Percentiles rank a stretch among this genome's conserved stretches.
phyloP scores from a whole-genome alignment of 169 alveolate genomes.

The Eimeria necatrix region DNA sequence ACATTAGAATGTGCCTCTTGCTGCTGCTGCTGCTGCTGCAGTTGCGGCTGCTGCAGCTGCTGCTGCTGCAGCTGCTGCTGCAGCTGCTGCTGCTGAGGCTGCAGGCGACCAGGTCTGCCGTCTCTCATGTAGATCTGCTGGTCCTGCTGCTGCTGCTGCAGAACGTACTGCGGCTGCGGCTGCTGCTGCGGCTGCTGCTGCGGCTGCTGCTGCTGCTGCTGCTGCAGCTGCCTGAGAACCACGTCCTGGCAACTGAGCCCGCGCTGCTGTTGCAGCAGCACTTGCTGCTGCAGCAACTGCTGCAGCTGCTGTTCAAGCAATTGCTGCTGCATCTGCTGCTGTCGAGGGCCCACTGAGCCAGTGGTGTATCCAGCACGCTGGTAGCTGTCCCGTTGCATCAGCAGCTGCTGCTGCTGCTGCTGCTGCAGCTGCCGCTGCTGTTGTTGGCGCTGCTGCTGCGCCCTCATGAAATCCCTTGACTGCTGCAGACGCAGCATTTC shows the following conservation, averaged over 20 bases:
- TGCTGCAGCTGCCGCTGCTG: not conserved
- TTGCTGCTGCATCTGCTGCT: not conserved
- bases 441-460: slow-evolving; percentile 24
- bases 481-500: not conserved
- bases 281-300: not conserved
- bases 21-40: not conserved
- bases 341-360: not conserved
- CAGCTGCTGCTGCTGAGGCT: not conserved
- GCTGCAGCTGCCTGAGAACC: not conserved
- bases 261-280: not conserved
- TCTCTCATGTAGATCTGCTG: not conserved
- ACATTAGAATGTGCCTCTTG: not conserved
- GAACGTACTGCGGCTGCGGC: not conserved
- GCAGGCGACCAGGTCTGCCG: not conserved
- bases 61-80: not conserved
- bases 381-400: not conserved
- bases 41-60: not conserved
- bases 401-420: not conserved
- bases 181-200: not conserved
- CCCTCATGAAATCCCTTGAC: not conserved
- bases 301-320: not conserved
- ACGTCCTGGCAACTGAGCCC: not conserved
- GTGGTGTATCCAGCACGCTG: not conserved
- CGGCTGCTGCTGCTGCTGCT: slow-evolving; percentile 18
- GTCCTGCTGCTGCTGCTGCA: not conserved